Base-by-base conservation (phyloP, 2,329 filamentous ascomycete genomes). In the Pseudocercospora musae region DNA sequence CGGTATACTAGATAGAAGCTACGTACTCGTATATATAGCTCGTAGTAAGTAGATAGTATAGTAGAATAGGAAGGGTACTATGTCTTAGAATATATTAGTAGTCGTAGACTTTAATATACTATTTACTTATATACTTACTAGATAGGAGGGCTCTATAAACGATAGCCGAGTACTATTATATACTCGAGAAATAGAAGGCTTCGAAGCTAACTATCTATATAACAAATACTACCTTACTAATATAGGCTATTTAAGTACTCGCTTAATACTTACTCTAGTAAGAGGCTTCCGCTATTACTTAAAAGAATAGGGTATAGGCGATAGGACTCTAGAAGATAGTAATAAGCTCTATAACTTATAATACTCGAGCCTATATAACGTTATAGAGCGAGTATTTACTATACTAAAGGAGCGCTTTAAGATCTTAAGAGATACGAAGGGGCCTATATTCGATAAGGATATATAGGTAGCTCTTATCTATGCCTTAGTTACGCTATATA, bases 131-230 rank as follows among this genome's bases (percentile, higher is more conserved):
- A 21, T 57, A 7, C 27, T 57, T 21, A 15, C 27, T 21, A 37
- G 55, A 13, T 57, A 57, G 55, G 37, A 57, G 55, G 37, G 55
- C 31, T 57, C 55, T 57, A 46, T 37, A 21, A 57, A 57, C 25
- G 25, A 57, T 37, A 21, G 21, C 7, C 20, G 20, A 10, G 25
- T 57, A 21, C 29, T 57, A 46, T 23, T 33, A 44, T 9, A 46
- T 20, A 21, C 37, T 57, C 29, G 29, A 18, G 46, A 44, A 27
- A 27, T 23, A 37, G n/a, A 57, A 6, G 40, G 33, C 21, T 57
- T 57, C 46, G 25, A 9, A 20, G 31, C 27, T 37, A 55, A 40
- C 52, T 23, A 18, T 33, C 52, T 31, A 55, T 11, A 6, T 21
- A 29, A n/a, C 37, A 31, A 55, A 8, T 55, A 55, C 29, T 31